Conservation (phyloP, 768 basidiomycete genomes). For the Termitomyces sp. region DNA sequence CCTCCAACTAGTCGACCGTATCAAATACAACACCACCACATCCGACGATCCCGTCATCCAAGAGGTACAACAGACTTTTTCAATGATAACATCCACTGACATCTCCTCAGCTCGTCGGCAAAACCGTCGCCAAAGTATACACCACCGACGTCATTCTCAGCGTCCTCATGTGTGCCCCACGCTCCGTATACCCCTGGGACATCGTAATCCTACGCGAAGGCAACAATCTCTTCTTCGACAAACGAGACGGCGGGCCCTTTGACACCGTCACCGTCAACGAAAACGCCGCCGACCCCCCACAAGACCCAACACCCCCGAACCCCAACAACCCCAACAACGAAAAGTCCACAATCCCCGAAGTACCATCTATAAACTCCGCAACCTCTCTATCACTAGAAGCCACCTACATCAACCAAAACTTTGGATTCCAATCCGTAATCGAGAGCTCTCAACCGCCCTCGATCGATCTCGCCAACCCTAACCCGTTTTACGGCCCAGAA, state of each 20-base stretch:
- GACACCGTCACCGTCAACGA: constrained; percentile 98
- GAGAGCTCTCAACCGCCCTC: constrained; percentile 59
- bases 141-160: constrained; percentile 94
- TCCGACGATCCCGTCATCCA: constrained; percentile 97
- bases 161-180: constrained; percentile 92
- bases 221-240: constrained; percentile 92
- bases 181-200: constrained; percentile 98
- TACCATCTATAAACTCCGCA: constrained; percentile 86
- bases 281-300: constrained; percentile 92
- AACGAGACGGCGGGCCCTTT: constrained; percentile 95
- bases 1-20: constrained; percentile 87
- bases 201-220: constrained; percentile 93
- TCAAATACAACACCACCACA: constrained; percentile 96
- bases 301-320: constrained; percentile 74
- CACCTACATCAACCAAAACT: constrained; percentile 98
- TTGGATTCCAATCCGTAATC: constrained; percentile 90
- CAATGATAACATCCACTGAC: constrained; percentile 1
- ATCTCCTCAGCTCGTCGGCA: constrained; percentile 60
- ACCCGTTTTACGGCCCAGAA: constrained; percentile 92
- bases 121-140: constrained; percentile 81
- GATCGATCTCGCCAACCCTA: constrained; percentile 77
- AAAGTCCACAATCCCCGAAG: constrained; percentile 55
- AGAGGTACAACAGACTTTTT: constrained; percentile 44
- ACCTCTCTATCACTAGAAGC: constrained; percentile 94
- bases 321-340: constrained; percentile 67